Evolutionary conservation across 2,329 filamentous ascomycete species (phyloP).

Genomic region (Dactylellina haptotyla): DNA sequence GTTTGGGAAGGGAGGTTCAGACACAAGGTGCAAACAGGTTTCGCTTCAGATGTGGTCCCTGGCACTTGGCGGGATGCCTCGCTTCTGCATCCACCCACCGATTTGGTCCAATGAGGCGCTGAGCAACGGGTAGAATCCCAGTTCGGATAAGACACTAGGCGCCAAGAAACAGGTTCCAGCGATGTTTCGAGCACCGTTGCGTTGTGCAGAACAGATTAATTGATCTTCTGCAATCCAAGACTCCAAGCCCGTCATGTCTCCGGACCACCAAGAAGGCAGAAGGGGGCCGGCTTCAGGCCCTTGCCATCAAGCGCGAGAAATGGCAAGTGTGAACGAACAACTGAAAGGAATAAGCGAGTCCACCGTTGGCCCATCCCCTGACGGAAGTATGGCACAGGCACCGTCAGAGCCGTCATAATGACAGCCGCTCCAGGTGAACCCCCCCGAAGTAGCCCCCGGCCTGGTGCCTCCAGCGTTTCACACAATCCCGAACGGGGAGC

Average conservation of each 20-base stretch:
- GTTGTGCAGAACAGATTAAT: constrained; percentile 32
- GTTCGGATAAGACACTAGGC: constrained; percentile 29
- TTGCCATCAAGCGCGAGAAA: constrained; percentile 15
- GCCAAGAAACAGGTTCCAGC: constrained; percentile 49
- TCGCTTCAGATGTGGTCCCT: constrained; percentile 50
- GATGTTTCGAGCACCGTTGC: constrained; percentile 31
- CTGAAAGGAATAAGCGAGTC: constrained; percentile 35
- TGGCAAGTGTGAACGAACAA: constrained; percentile 29
- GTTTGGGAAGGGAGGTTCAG: constrained; percentile 44
- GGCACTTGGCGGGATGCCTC: constrained; percentile 44
- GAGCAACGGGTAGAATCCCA: constrained; percentile 9
- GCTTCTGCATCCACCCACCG: constrained; percentile 37
- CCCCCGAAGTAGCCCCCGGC: constrained; percentile 7
- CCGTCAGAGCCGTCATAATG: constrained; percentile 15
- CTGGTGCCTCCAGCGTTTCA: constrained; percentile 49
- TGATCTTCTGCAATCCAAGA: constrained; percentile 10
- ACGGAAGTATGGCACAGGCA: constrained; percentile 26
- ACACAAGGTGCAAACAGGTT: constrained; percentile 51
- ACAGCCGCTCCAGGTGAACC: constrained; percentile 6
- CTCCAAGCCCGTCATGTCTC: constrained; percentile 11
- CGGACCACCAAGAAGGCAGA: neutral
- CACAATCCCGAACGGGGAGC: constrained; percentile 13
- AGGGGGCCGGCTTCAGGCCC: neutral
- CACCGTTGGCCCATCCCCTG: neutral
- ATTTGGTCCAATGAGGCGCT: constrained; percentile 21